Evolutionary conservation across 768 basidiomycete genomes (phyloP).

Genomic region (Agaricus blazei): DNA sequence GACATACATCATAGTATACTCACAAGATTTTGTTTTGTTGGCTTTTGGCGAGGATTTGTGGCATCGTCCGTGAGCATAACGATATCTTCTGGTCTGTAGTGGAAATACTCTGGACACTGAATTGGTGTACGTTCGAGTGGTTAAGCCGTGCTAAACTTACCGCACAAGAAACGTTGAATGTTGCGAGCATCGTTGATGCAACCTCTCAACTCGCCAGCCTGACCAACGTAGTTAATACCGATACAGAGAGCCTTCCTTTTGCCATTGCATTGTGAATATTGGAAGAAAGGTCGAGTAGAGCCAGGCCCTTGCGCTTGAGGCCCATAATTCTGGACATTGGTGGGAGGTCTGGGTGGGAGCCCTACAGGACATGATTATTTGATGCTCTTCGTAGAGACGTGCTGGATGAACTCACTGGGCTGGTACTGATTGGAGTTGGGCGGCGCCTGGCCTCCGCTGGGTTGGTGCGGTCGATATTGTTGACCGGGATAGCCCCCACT

Average conservation of each 20-base stretch:
- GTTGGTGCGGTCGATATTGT: constrained; percentile 23
- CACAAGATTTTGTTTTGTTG: constrained; percentile 81
- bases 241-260: constrained; percentile 87
- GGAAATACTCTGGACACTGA: constrained; percentile 41
- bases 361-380: constrained; percentile 18
- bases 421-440: constrained; percentile 17
- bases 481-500: constrained; percentile 36
- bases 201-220: constrained; percentile 62
- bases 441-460: constrained; percentile 6
- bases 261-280: constrained; percentile 87
- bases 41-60: constrained; percentile 51
- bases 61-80: constrained; percentile 82
- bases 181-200: constrained; percentile 92
- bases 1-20: constrained; percentile 15
- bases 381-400: constrained; percentile 1
- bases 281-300: constrained; percentile 61
- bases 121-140: not conserved
- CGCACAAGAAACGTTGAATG: constrained; percentile 68
- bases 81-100: constrained; percentile 76
- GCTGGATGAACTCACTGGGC: constrained; percentile 14
- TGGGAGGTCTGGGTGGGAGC: constrained; percentile 50
- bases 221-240: constrained; percentile 84
- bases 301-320: constrained; percentile 46
- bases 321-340: constrained; percentile 57
- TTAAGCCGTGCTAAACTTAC: constrained; percentile 33